phyloP scores from a whole-genome alignment of 164 flowering plant species.

The Vitis cinerea region DNA sequence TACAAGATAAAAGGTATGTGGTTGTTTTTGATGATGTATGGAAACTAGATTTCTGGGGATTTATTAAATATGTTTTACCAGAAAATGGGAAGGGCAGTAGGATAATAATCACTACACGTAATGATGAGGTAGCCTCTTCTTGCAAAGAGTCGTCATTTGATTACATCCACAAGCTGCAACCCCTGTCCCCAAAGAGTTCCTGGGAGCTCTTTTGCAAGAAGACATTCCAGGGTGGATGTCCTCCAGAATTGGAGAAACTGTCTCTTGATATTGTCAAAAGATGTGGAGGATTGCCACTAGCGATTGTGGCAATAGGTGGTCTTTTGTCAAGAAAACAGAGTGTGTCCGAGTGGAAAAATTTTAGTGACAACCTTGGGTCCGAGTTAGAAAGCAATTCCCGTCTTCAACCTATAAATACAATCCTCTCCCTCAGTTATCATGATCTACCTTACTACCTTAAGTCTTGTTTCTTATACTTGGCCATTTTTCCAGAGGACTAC shows the following conservation, averaged over 20 bases:
- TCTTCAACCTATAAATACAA: conserved; percentile 14
- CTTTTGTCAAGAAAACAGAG: conserved; percentile 20
- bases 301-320: conserved; percentile 26
- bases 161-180: not conserved
- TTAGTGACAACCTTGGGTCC: conserved; percentile 11
- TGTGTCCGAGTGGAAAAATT: conserved; percentile 20
- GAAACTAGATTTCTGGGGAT: too few species aligned
- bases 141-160: not conserved
- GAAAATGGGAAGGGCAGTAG: too few species aligned
- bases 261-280: conserved; percentile 3
- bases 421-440: conserved; percentile 22
- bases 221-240: conserved; percentile 8
- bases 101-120: too few species aligned
- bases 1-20: too few species aligned
- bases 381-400: conserved; percentile 10
- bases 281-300: conserved; percentile 29
- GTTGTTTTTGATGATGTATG: too few species aligned
- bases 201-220: conserved; percentile 10
- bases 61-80: too few species aligned
- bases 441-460: conserved; percentile 35
- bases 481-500: conserved; percentile 31
- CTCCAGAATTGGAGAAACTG: conserved; percentile 8
- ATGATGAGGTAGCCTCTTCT: conserved; percentile 1
- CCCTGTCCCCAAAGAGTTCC: not conserved
- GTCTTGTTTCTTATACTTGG: conserved; percentile 32